phyloP scores from a whole-genome alignment of 164 flowering plant species.

The Kingdonia uniflora region DNA sequence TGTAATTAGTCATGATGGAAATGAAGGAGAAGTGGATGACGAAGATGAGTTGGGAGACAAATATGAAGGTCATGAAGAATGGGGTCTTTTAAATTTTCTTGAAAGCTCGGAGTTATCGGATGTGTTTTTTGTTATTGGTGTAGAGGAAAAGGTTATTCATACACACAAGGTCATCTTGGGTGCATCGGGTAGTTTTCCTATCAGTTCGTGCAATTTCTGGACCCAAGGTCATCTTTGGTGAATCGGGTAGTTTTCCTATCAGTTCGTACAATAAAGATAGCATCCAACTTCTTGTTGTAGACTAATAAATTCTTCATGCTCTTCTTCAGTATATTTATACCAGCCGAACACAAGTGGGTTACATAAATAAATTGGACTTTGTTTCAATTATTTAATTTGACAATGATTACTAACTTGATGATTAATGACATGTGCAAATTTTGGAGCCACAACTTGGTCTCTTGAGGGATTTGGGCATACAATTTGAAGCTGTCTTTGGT shows the following conservation, averaged over 20 bases:
- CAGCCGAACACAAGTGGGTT: conserved; percentile 56
- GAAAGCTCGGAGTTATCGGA: conserved; percentile 85
- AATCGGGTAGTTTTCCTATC: conserved; percentile 45
- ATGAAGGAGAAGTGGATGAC: conserved; percentile 29
- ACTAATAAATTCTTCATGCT: conserved; percentile 54
- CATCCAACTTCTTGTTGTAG: conserved; percentile 36
- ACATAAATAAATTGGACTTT: not conserved
- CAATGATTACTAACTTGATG: not conserved
- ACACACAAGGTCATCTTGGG: too few species aligned
- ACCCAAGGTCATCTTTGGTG: conserved; percentile 54
- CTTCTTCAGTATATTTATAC: conserved; percentile 81
- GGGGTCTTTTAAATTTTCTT: conserved; percentile 64
- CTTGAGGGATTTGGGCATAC: conserved; percentile 48
- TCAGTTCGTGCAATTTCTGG: too few species aligned
- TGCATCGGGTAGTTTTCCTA: too few species aligned
- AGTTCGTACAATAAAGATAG: conserved; percentile 31
- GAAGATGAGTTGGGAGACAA: conserved; percentile 40
- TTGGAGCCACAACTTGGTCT: conserved; percentile 53
- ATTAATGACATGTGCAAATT: conserved; percentile 31
- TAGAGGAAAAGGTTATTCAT: conserved; percentile 64
- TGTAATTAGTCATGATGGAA: conserved; percentile 33
- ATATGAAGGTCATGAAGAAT: conserved; percentile 26
- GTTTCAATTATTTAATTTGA: not conserved
- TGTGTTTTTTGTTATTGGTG: conserved; percentile 62
- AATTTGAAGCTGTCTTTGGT: conserved; percentile 59